Evolutionary conservation across 2,329 filamentous ascomycete genomes (phyloP).

Genomic region (Neurospora crassa): DNA sequence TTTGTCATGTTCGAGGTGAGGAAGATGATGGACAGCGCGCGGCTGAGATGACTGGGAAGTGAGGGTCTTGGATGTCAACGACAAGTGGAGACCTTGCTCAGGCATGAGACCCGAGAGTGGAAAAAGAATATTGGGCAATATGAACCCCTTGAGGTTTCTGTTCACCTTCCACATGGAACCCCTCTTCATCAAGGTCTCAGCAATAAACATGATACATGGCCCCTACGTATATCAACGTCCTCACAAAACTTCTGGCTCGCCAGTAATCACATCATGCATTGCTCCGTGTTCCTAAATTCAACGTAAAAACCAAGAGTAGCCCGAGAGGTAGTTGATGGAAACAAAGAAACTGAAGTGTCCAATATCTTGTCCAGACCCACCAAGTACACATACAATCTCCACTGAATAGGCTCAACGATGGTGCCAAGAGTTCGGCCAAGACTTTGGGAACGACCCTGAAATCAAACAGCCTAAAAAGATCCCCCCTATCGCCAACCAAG

Average conservation of each 20-base stretch:
- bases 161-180: background rate
- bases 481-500: background rate
- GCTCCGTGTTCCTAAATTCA: background rate
- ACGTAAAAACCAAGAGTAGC: background rate
- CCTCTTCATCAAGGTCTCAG: background rate
- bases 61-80: background rate
- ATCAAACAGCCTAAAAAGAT: background rate
- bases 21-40: background rate
- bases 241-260: background rate
- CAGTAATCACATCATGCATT: background rate
- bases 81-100: background rate
- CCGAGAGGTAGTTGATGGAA: background rate
- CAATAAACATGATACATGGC: background rate
- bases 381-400: background rate
- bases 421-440: background rate
- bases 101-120: background rate
- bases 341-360: background rate
- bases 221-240: background rate
- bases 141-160: background rate
- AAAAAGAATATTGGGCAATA: background rate
- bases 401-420: background rate
- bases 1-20: background rate
- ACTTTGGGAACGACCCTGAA: background rate
- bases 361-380: background rate
- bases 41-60: background rate